Evolutionary conservation across 306 rosid genomes (phyloP), one percentile per base, ranked within the genome.

Genomic region (Prinsepia uniflora): DNA sequence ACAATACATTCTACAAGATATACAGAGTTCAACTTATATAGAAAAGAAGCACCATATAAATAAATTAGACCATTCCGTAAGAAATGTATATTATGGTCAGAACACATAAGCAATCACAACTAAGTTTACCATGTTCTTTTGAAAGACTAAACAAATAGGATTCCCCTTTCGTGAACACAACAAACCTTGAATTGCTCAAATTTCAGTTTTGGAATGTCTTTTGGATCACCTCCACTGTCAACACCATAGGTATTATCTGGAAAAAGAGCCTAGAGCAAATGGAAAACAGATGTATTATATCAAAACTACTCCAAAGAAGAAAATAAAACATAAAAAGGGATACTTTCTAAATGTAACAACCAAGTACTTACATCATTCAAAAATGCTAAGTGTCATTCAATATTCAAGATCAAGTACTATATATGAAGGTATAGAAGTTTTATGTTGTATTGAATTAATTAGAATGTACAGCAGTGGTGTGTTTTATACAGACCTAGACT

Each of bases 181-280:
- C 86, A 76, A 70, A 94, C 99, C 99, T 91, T 89, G 78, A 94
- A 94, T 76, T 89, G 90, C 72, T 91, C 91, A 73, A 79, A 94
- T 60, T 92, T 86, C 81, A 94, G 88, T 63, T 85, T 91, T 57
- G 99, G 99, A 81, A 94, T 94, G 78, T 83, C 91, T 67, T 43
- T 82, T 41, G 99, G 99, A 80, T 94, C 99, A 18, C 99, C 99
- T 76, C 99, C 99, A 12, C 99, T 91, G 79, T 94, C 99, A 76
- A 94, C 97, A 46, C 96, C 97, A 68, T 89, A 94, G 46, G 97
- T 83, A 76, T 85, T 94, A 78, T 94, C 97, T 10, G 99, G 99
- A 80, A 85, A 94, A 74, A 94, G 97, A 78, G 96, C 96, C 99
- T 94, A 90, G 41, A 34, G 43, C 49, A 72, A 70, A 22, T 5